Evolutionary conservation across 73 alveolate genomes (phyloP).

Genomic region (Paramecium primaurelia): DNA sequence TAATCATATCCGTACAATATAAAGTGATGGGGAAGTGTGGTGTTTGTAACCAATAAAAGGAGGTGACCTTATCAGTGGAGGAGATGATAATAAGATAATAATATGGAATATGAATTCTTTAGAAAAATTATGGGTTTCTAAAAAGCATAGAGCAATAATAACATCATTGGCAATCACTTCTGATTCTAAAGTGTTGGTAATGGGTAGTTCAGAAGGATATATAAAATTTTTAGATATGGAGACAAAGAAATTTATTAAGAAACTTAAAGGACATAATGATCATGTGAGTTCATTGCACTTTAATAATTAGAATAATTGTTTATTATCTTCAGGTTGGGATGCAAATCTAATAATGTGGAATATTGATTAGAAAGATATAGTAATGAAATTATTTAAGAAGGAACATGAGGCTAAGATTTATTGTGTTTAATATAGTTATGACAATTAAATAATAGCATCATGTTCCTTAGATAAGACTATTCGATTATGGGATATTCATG

Average conservation of each 20-base stretch:
- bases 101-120: slow-evolving; percentile 30
- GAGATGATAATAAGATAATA: slow-evolving; percentile 17
- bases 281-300: not conserved
- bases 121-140: not conserved
- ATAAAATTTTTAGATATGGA: slow-evolving; percentile 17
- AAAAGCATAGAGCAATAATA: not conserved
- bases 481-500: not conserved
- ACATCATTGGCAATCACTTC: not conserved
- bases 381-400: not conserved
- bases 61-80: not conserved
- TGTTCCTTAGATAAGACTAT: slow-evolving; percentile 15
- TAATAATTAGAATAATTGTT: not conserved
- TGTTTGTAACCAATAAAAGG: not conserved
- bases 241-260: not conserved
- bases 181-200: not conserved
- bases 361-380: not conserved
- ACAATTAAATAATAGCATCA: not conserved
- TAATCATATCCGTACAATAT: not conserved
- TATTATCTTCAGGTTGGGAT: slow-evolving; percentile 28
- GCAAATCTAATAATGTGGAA: not conserved
- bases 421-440: not conserved
- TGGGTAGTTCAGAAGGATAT: not conserved
- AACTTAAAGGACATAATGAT: not conserved
- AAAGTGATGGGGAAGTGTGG: slow-evolving; percentile 40
- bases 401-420: slow-evolving; percentile 25